A percentile compares a stretch with the other conserved stretches of the same genome.
Conservation (phyloP, 306 rosid genomes). For the Acacia confusa region DNA sequence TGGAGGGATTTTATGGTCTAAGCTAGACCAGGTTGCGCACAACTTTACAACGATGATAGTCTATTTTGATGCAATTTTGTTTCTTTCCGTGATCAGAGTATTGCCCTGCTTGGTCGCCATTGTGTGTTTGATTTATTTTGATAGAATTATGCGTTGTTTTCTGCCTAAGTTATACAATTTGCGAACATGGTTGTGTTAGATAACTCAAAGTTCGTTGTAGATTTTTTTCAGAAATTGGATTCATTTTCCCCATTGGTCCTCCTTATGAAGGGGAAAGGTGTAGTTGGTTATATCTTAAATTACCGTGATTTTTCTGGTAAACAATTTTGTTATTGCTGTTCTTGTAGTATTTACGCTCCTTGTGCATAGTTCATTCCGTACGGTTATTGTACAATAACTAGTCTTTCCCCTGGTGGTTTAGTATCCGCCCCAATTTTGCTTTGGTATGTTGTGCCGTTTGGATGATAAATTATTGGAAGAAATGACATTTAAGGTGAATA, state of each 20-base stretch:
- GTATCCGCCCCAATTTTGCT: not conserved
- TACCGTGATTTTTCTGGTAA: not conserved
- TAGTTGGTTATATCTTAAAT: not conserved
- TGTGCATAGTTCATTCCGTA: not conserved
- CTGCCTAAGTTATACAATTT: not conserved
- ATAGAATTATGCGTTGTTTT: not conserved
- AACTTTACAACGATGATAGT: not conserved
- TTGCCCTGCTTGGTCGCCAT: not conserved
- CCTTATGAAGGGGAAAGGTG: not conserved
- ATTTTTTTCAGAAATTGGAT: not conserved
- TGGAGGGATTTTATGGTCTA: slow-evolving; percentile 21
- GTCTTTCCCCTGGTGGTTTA: not conserved
- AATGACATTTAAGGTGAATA: not conserved
- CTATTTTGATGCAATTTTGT: slow-evolving; percentile 1
- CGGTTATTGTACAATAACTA: not conserved
- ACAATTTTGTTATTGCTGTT: not conserved
- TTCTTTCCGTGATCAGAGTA: not conserved
- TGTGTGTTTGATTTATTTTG: not conserved
- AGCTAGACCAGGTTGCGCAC: slow-evolving; percentile 1
- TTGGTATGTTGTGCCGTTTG: not conserved
- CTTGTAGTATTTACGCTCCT: not conserved
- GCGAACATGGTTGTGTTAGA: not conserved
- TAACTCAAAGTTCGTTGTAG: not conserved
- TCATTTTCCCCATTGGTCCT: not conserved
- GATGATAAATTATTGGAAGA: not conserved